Base-by-base conservation (phyloP, 139 green algal genomes). In the Gonium pectorale region DNA sequence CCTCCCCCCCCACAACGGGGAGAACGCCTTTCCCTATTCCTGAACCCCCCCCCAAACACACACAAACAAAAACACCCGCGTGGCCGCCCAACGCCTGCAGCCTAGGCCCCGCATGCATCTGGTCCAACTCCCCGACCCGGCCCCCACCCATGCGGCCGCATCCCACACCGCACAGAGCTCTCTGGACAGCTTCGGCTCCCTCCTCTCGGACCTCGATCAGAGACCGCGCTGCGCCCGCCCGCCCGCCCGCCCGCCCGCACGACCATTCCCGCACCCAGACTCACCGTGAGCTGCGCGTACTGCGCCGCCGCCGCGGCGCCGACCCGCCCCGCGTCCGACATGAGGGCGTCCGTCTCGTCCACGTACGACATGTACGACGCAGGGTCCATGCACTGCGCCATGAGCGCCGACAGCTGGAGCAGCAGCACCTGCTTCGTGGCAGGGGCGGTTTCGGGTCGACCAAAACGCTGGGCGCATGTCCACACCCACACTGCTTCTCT, bases 351-450 rank as follows among this genome's bases (percentile, higher is more conserved):
- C 40, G 40, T 82, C 33, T 21, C 60, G 6, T 82, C 74, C 59
- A 44, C 38, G 40, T 72, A 82, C 5, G 74, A 31, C 29, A 33
- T 13, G 59, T 72, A 71, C 3, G 74, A 37, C 3, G 38, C 15
- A 2, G 74, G 74, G 19, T 7, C 44, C 74, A 82, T 62, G 74
- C 74, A 82, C 40, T 82, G 74, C 74, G 27, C 59, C 74, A 67
- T 67, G 26, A 80, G 52, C 7, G n/a, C 72, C 13, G 38, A 31
- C 72, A 80, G 51, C 38, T 80, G 72, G 26, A 44, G 35, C 35
- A 52, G 31, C 51, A 80, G 54, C 51, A 80, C 24, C 72, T 80
- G 72, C 2, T 15, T n/a, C n/a, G n/a, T n/a, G n/a, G n/a, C n/a
- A n/a, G n/a, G n/a, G n/a, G n/a, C n/a, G n/a, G n/a, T n/a, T n/a